Percentiles rank a stretch among this genome's conserved stretches.
These are phyloP conservation scores for Diutina ranongensis DNA, from an alignment of 1,139 yeast genomes.

Conservation along the genomic window DNA sequence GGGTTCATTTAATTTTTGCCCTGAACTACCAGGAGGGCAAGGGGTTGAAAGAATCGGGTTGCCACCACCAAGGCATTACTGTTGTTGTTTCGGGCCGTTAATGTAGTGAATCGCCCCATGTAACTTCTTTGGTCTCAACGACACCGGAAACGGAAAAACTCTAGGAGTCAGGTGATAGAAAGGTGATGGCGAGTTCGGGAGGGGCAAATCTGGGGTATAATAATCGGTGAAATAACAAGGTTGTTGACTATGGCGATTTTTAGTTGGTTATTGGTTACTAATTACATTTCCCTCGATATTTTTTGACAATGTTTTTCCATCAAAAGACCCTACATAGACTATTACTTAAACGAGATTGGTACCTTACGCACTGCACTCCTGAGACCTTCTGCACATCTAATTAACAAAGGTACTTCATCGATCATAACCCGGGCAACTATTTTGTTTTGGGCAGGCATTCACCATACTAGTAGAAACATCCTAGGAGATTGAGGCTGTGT, in stretches of 20 bases:
- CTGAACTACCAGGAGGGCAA: too few species aligned
- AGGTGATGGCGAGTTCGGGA: too few species aligned
- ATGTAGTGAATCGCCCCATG: neutral
- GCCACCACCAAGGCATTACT: neutral
- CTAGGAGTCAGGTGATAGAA: too few species aligned
- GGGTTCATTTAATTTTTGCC: too few species aligned
- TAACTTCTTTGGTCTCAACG: neutral
- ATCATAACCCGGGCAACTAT: neutral
- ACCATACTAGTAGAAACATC: neutral
- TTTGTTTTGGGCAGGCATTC: neutral
- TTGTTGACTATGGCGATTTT: neutral
- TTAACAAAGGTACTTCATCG: neutral
- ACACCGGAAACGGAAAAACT: neutral
- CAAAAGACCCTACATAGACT: neutral
- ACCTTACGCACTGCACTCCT: neutral
- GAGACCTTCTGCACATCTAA: neutral
- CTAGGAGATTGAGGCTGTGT: too few species aligned
- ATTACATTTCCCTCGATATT: neutral
- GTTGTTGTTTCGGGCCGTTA: neutral
- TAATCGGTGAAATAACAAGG: neutral
- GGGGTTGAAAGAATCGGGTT: neutral
- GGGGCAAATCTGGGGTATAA: too few species aligned
- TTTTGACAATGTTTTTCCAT: too few species aligned
- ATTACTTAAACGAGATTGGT: neutral
- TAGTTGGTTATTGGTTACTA: neutral